These are phyloP conservation scores for Alloteropsis angusta DNA, from an alignment of 202 grass and related monocot species.

Conservation along the genomic window DNA sequence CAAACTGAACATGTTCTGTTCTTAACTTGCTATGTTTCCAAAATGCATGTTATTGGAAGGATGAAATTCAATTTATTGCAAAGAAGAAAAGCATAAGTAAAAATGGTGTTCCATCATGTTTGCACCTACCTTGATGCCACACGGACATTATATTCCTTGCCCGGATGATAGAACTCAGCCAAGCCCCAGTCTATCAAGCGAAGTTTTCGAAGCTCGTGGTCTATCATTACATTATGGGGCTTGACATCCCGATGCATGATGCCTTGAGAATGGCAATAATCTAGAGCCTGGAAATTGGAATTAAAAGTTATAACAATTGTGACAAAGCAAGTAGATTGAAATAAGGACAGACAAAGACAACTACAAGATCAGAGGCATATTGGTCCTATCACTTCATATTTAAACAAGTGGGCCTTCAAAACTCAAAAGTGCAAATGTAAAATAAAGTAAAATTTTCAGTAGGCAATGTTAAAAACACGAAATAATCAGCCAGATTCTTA, in stretches of 20 bases:
- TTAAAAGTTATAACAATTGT: conserved; percentile 9
- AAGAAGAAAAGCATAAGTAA: conserved; percentile 3
- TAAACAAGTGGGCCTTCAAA: not conserved
- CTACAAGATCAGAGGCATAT: not conserved
- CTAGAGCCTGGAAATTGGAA: conserved; percentile 51
- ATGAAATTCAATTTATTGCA: not conserved
- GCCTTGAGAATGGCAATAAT: conserved; percentile 76
- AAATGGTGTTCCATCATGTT: not conserved
- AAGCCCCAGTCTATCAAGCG: conserved; percentile 85
- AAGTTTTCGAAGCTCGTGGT: conserved; percentile 75
- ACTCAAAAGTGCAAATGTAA: not conserved
- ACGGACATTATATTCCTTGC: conserved; percentile 84
- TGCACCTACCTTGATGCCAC: conserved; percentile 73
- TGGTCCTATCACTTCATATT: not conserved
- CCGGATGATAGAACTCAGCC: conserved; percentile 82
- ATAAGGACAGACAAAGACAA: not conserved
- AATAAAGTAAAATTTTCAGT: not conserved
- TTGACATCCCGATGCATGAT: conserved; percentile 92
- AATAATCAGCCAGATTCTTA: not conserved
- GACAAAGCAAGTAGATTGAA: conserved; percentile 3
- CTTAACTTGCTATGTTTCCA: conserved; percentile 5
- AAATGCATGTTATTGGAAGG: not conserved
- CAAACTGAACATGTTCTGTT: not conserved
- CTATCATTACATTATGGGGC: conserved; percentile 90
- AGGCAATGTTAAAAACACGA: not conserved